Percentiles rank a stretch among this genome's conserved stretches.
Evolutionary conservation across 495 filamentous ascomycete species (phyloP).

Genomic region (Parathielavia hyrcaniae): DNA sequence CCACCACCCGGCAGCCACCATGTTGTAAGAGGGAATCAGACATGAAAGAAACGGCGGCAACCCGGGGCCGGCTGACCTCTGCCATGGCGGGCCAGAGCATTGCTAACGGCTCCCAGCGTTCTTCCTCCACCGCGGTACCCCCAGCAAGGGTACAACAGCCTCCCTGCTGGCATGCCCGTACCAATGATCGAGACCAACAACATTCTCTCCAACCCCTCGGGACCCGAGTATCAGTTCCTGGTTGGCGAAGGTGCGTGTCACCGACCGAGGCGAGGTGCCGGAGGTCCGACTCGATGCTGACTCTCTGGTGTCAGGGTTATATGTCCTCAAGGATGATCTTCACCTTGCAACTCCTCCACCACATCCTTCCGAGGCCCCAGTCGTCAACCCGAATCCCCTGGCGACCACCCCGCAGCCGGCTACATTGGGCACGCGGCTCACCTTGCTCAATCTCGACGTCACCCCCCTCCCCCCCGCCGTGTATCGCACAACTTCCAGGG

Average conservation of each 20-base stretch:
- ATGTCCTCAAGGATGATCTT: constrained; percentile 80
- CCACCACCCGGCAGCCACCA: constrained; percentile 15
- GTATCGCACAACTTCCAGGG: constrained; percentile 38
- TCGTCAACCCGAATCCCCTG: constrained; percentile 81
- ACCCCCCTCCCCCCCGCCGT: constrained; percentile 54
- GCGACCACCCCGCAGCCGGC: constrained; percentile 74
- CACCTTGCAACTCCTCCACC: constrained; percentile 91
- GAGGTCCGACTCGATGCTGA: constrained; percentile 20
- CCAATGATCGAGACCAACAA: constrained; percentile 91
- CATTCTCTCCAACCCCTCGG: constrained; percentile 67
- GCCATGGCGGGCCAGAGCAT: not conserved
- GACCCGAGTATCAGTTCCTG: constrained; percentile 73
- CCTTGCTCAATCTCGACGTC: constrained; percentile 61
- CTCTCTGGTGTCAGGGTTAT: constrained; percentile 56
- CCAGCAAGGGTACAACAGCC: constrained; percentile 58
- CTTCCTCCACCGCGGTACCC: constrained; percentile 81
- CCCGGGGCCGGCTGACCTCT: not conserved
- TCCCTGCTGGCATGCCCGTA: constrained; percentile 52
- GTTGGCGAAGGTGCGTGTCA: constrained; percentile 75
- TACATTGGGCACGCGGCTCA: constrained; percentile 79
- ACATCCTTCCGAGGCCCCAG: constrained; percentile 84
- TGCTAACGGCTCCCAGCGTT: constrained; percentile 49
- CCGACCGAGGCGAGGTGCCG: not conserved
- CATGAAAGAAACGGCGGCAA: not conserved
- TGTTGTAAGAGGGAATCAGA: constrained; percentile 26